A percentile compares a stretch with the other conserved stretches of the same genome.
These are phyloP conservation scores for Scytalidium lignicola DNA, from an alignment of 2,329 filamentous ascomycete genomes.

Conservation along the genomic window DNA sequence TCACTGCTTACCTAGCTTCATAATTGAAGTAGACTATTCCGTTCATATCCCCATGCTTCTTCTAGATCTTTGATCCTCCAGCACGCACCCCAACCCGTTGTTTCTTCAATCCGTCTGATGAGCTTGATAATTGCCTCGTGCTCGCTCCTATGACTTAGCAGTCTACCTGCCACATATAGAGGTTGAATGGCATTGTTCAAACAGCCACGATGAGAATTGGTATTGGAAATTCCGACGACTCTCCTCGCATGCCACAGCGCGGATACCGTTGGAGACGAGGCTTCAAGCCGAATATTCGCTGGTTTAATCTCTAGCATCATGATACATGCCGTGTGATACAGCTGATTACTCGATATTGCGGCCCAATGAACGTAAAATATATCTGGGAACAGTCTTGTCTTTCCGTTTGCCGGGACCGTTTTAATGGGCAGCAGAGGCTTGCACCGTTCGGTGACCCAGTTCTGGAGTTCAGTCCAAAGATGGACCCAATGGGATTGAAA, in stretches of 20 bases:
- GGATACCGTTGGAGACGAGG: slow-evolving; percentile 24
- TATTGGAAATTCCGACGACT: slow-evolving; percentile 50
- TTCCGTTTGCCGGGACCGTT: slow-evolving; percentile 29
- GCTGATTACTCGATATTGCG: slow-evolving; percentile 51
- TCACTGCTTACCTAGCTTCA: background rate
- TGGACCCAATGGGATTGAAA: slow-evolving; percentile 41
- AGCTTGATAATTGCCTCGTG: slow-evolving; percentile 35
- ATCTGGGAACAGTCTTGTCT: slow-evolving; percentile 40
- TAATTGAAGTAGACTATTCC: background rate
- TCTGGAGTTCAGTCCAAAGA: slow-evolving; percentile 45
- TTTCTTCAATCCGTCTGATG: slow-evolving; percentile 44
- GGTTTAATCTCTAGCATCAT: slow-evolving; percentile 43
- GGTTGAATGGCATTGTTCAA: slow-evolving; percentile 55
- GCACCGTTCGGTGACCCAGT: slow-evolving; percentile 31
- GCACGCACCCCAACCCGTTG: slow-evolving; percentile 47
- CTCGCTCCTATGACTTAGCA: slow-evolving; percentile 46
- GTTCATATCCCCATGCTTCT: slow-evolving; percentile 14
- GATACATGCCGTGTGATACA: slow-evolving; percentile 52
- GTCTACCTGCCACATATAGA: slow-evolving; percentile 48
- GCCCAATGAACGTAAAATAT: slow-evolving; percentile 49
- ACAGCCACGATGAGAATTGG: slow-evolving; percentile 50
- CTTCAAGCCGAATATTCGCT: slow-evolving; percentile 31
- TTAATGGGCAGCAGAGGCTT: slow-evolving; percentile 32
- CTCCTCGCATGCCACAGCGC: slow-evolving; percentile 50
- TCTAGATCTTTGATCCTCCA: slow-evolving; percentile 51